These are phyloP conservation scores for Gymnopilus junonius DNA, from an alignment of 768 basidiomycete species.

Conservation along the genomic window DNA sequence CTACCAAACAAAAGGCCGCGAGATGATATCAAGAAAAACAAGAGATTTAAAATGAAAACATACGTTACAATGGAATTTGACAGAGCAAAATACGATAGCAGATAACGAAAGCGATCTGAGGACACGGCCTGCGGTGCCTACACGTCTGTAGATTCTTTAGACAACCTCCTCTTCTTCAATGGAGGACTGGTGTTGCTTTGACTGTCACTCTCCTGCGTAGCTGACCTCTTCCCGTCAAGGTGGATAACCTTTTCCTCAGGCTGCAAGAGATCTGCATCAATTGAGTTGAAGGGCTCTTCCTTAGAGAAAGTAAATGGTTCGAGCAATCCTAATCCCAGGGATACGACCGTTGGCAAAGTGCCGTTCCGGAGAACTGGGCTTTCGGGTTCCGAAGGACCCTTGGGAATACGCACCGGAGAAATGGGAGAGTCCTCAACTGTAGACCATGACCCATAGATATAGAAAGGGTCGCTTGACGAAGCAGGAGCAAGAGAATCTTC, in stretches of 20 bases:
- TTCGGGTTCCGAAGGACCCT: constrained; percentile 42
- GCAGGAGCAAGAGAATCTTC: constrained; percentile 33
- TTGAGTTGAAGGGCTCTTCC: constrained; percentile 24
- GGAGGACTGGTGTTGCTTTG: constrained; percentile 41
- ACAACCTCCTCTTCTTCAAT: constrained; percentile 55
- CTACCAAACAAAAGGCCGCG: constrained; percentile 1
- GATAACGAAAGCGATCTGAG: constrained; percentile 15
- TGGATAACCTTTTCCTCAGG: constrained; percentile 32
- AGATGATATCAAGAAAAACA: constrained; percentile 21
- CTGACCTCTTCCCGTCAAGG: constrained; percentile 22
- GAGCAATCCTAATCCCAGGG: constrained; percentile 57
- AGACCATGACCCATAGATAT: constrained; percentile 47
- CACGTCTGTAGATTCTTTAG: constrained; percentile 21
- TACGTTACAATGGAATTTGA: constrained; percentile 21
- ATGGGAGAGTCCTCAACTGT: constrained; percentile 27
- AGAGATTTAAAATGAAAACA: constrained; percentile 29
- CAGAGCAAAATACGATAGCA: constrained; percentile 31
- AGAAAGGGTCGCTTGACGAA: constrained; percentile 47
- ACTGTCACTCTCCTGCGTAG: constrained; percentile 2
- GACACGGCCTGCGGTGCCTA: constrained; percentile 7
- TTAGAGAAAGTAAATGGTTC: constrained; percentile 57
- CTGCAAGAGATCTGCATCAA: constrained; percentile 37
- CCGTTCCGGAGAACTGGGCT: constrained; percentile 60
- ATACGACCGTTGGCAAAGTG: constrained; percentile 37
- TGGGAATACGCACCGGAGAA: constrained; percentile 32